Evolutionary conservation across 1,284 basidiomycete genomes (phyloP).

Genomic region (Puccinia triticina): DNA sequence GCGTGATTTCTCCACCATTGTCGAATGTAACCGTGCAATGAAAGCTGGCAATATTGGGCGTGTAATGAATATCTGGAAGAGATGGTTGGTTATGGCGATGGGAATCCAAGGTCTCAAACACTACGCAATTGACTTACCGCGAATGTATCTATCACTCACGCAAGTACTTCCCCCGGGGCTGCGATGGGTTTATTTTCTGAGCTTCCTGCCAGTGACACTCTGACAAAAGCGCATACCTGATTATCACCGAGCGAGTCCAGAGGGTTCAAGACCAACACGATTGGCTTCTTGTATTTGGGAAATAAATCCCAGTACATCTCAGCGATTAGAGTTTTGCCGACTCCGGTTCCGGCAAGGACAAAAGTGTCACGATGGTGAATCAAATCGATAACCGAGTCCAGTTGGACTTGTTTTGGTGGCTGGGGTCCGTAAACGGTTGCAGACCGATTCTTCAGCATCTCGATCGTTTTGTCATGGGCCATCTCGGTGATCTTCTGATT

Average conservation of each 20-base stretch:
- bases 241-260: constrained; percentile 14
- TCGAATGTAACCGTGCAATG: constrained; percentile 15
- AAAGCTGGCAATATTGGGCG: no score
- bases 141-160: neutral
- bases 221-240: neutral
- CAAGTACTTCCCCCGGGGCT: neutral
- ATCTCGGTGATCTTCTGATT: neutral
- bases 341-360: no score
- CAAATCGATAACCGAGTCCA: neutral
- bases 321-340: no score
- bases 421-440: neutral
- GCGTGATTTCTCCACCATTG: neutral
- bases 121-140: neutral
- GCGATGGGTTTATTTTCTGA: neutral
- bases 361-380: neutral
- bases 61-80: no score
- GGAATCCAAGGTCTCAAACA: neutral
- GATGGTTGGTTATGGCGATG: no score
- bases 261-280: constrained; percentile 9
- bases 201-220: no score
- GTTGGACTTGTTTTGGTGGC: neutral
- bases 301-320: no score
- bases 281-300: neutral
- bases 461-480: neutral
- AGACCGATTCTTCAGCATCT: neutral